Evolutionary conservation across 768 basidiomycete genomes (phyloP).

Genomic region (Pulveroboletus sp.): DNA sequence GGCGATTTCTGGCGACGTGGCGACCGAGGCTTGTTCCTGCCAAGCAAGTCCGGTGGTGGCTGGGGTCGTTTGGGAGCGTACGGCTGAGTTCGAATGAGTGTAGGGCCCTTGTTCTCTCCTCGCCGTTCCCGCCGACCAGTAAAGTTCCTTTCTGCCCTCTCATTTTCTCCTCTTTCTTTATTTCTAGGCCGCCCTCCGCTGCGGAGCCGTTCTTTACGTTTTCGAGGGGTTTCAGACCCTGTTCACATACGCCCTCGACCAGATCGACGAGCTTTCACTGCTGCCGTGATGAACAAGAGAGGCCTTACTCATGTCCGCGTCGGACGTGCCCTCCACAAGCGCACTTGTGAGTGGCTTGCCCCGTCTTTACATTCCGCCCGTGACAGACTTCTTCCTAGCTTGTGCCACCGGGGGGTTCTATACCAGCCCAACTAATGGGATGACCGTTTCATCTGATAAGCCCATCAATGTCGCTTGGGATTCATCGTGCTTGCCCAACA

Average conservation of each 20-base stretch:
- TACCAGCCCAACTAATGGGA: constrained; percentile 45
- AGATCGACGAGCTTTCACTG: constrained; percentile 2
- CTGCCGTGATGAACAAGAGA: constrained; percentile 26
- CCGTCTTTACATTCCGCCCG: background rate
- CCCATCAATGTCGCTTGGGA: constrained; percentile 64
- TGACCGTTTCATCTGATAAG: constrained; percentile 41
- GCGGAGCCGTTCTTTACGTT: constrained; percentile 29
- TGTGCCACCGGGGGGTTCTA: constrained; percentile 63
- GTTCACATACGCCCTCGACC: constrained; percentile 1
- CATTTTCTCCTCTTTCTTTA: constrained; percentile 19
- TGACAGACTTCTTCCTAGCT: constrained; percentile 26
- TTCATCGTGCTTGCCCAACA: constrained; percentile 45
- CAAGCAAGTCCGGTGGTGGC: constrained; percentile 7
- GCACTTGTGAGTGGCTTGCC: constrained; percentile 16
- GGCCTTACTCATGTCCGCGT: constrained; percentile 24
- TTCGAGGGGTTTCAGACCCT: constrained; percentile 5
- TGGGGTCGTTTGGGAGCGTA: constrained; percentile 1
- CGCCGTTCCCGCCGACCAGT: constrained; percentile 6
- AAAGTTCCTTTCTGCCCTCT: constrained; percentile 5
- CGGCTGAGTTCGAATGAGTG: constrained; percentile 25
- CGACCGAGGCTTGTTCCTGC: background rate
- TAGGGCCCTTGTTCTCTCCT: constrained; percentile 1
- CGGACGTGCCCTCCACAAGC: constrained; percentile 22
- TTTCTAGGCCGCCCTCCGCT: constrained; percentile 16
- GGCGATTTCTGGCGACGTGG: no score